phyloP scores from a whole-genome alignment of 805 yeast species.

The Wickerhamiella galacta region DNA sequence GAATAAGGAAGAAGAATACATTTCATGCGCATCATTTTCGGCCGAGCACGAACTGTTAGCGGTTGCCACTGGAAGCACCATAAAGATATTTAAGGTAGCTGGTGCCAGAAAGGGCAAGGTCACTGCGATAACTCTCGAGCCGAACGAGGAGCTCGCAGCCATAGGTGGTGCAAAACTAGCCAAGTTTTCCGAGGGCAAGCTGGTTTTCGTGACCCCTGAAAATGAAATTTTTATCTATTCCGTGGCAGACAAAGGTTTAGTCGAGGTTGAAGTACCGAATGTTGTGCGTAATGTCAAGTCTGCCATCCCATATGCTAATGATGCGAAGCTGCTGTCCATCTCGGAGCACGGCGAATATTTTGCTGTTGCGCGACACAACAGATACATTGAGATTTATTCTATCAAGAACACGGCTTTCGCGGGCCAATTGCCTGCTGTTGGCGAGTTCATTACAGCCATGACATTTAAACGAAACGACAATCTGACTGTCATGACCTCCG shows the following conservation, averaged over 20 bases:
- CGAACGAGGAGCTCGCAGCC: conserved; percentile 21
- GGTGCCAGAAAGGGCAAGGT: conserved; percentile 37
- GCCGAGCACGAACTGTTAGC: conserved; percentile 48
- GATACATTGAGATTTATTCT: conserved; percentile 39
- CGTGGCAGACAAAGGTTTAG: conserved; percentile 3
- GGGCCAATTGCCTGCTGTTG: conserved; percentile 37
- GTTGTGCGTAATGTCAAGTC: conserved; percentile 1
- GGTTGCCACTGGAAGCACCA: conserved; percentile 51
- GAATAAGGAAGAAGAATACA: conserved; percentile 61
- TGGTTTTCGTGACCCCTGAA: conserved; percentile 16
- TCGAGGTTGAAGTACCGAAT: conserved; percentile 6
- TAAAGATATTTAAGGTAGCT: conserved; percentile 47
- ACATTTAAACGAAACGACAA: conserved; percentile 36
- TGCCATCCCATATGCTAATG: conserved; percentile 19
- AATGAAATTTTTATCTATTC: conserved; percentile 15
- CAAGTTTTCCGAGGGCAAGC: conserved; percentile 2
- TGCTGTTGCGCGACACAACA: conserved; percentile 47
- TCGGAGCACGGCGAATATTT: conserved; percentile 30
- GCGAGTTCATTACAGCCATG: conserved; percentile 43
- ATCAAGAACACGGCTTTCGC: conserved; percentile 18
- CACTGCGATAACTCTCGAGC: conserved; percentile 3
- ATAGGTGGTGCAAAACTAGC: conserved; percentile 26
- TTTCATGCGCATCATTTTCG: conserved; percentile 50
- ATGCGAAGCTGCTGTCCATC: conserved; percentile 36
- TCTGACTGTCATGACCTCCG: conserved; percentile 51